These are phyloP conservation scores for Trichoderma gracile DNA, from an alignment of 2,329 filamentous ascomycete species.

Conservation along the genomic window DNA sequence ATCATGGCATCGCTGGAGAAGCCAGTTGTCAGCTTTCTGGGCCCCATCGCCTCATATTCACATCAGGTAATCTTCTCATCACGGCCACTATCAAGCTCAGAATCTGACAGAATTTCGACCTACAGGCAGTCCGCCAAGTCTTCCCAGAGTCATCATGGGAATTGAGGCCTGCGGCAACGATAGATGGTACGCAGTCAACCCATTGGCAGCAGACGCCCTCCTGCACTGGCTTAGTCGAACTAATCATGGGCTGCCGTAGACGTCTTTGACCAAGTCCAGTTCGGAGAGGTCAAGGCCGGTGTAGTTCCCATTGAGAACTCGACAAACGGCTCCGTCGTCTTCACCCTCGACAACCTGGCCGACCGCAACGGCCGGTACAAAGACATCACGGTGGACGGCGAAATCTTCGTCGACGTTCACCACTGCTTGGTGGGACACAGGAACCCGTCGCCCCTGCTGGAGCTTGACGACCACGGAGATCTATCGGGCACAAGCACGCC, in stretches of 20 bases:
- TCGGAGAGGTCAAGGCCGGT: constrained; percentile 63
- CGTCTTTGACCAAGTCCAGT: constrained; percentile 77
- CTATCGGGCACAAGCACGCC: constrained; percentile 52
- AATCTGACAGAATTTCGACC: background rate
- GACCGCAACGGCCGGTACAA: constrained; percentile 66
- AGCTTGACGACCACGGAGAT: constrained; percentile 36
- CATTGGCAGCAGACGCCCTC: background rate
- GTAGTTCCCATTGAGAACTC: constrained; percentile 96
- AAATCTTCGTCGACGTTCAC: constrained; percentile 83
- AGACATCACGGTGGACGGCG: constrained; percentile 74
- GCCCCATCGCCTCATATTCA: constrained; percentile 52
- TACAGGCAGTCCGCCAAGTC: constrained; percentile 48
- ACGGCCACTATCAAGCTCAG: background rate
- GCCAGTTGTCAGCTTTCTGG: constrained; percentile 52
- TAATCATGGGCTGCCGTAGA: constrained; percentile 49
- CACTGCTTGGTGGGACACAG: constrained; percentile 75
- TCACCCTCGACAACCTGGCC: constrained; percentile 85
- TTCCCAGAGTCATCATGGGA: constrained; percentile 53
- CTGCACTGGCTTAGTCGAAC: background rate
- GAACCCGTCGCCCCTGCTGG: constrained; percentile 32
- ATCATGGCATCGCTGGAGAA: constrained; percentile 38
- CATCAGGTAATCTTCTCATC: constrained; percentile 46
- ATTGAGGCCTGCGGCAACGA: constrained; percentile 53
- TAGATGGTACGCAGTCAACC: constrained; percentile 43
- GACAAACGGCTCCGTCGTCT: constrained; percentile 87